These are phyloP conservation scores for Suillus spraguei DNA, from an alignment of 768 basidiomycete species.

Conservation along the genomic window DNA sequence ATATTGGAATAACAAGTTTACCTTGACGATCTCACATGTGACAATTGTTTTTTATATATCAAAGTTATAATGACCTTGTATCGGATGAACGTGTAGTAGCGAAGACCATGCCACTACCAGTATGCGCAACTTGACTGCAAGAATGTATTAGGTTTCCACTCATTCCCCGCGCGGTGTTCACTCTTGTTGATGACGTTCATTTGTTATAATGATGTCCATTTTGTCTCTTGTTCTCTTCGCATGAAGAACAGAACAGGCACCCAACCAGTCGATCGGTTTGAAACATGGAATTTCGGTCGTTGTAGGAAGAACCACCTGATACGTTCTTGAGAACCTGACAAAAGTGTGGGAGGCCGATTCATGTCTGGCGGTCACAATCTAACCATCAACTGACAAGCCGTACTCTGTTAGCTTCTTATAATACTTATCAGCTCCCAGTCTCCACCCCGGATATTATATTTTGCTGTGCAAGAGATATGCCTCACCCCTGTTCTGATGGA, in stretches of 20 bases:
- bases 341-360: conserved; percentile 8
- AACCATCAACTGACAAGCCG: neutral
- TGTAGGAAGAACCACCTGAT: conserved; percentile 5
- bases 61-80: conserved; percentile 5
- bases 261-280: neutral
- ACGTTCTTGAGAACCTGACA: conserved; percentile 1
- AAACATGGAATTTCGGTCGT: conserved; percentile 5
- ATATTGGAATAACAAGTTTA: conserved; percentile 54
- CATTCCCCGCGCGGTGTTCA: conserved; percentile 1
- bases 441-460: neutral
- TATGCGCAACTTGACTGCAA: neutral
- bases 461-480: conserved; percentile 19
- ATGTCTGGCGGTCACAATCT: conserved; percentile 1
- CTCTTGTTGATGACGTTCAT: neutral
- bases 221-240: neutral
- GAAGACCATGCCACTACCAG: neutral
- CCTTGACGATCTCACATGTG: conserved; percentile 11
- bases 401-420: neutral
- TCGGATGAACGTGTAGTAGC: neutral
- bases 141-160: neutral
- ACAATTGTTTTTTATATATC: conserved; percentile 17
- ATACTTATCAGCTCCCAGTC: conserved; percentile 5
- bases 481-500: conserved; percentile 15
- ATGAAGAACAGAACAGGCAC: conserved; percentile 5
- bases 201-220: neutral